Percentiles rank a stretch among this genome's conserved stretches.
Conservation (phyloP, 1,284 basidiomycete genomes). For the Moniliophthora roreri region DNA sequence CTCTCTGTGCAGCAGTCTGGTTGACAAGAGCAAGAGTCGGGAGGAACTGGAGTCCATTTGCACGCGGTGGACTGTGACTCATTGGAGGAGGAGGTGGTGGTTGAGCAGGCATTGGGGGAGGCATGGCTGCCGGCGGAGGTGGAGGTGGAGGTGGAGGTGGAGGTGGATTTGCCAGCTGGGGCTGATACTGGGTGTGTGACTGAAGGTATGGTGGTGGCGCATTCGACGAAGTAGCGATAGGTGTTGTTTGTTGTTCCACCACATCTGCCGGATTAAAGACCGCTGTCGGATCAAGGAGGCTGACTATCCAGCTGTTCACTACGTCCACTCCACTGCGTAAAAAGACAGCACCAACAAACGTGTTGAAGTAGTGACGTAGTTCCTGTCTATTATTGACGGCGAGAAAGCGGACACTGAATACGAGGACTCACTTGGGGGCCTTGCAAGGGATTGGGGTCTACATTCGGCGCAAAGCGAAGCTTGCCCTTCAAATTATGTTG, state of each 20-base stretch:
- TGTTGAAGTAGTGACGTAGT: slow-evolving; percentile 44
- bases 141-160: slow-evolving; percentile 27
- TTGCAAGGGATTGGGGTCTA: slow-evolving; percentile 27
- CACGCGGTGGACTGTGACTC: slow-evolving; percentile 14
- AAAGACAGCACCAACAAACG: slow-evolving; percentile 54
- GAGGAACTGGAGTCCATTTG: slow-evolving; percentile 12
- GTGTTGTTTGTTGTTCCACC: slow-evolving; percentile 4
- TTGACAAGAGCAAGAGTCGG: slow-evolving; percentile 49
- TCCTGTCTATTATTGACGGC: slow-evolving; percentile 32
- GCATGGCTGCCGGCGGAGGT: slow-evolving; percentile 20
- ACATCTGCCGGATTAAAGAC: slow-evolving; percentile 13
- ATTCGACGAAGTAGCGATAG: slow-evolving; percentile 3
- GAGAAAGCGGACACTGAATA: slow-evolving; percentile 3
- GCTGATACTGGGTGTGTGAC: slow-evolving; percentile 1
- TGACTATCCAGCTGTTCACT: slow-evolving; percentile 48
- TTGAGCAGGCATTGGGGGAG: slow-evolving; percentile 12
- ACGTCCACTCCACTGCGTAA: slow-evolving; percentile 38
- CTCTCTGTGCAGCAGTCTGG: slow-evolving; percentile 48
- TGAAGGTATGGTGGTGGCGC: slow-evolving; percentile 11
- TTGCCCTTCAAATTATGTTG: slow-evolving; percentile 41
- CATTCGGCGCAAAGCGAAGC: slow-evolving; percentile 35
- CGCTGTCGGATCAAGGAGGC: slow-evolving; percentile 44
- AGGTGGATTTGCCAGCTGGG: slow-evolving; percentile 16
- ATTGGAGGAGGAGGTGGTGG: slow-evolving; percentile 20
- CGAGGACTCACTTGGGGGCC: slow-evolving; percentile 29